These are phyloP conservation scores for Pseudocercospora fuligena DNA, from an alignment of 2,329 filamentous ascomycete species.

Conservation along the genomic window DNA sequence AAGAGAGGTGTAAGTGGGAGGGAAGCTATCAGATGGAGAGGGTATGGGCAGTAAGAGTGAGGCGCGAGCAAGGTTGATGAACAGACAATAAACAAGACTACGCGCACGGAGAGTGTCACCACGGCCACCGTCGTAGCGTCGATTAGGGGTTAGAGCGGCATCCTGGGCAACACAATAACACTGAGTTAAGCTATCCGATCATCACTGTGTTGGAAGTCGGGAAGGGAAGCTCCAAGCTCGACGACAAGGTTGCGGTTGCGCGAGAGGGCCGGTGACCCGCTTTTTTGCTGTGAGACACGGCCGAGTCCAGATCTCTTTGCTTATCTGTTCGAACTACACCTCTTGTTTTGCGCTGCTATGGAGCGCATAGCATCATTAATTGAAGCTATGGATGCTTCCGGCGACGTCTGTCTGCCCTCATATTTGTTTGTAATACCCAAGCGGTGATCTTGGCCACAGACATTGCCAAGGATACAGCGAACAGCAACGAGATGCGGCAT, in stretches of 20 bases:
- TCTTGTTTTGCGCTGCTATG: background rate
- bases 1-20: background rate
- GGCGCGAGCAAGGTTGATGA: slow-evolving; percentile 6
- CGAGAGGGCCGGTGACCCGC: too few relatives aligned
- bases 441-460: too few relatives aligned
- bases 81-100: slow-evolving; percentile 10
- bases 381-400: too few relatives aligned
- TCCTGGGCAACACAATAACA: slow-evolving; percentile 10
- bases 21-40: background rate
- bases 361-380: too few relatives aligned
- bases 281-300: background rate
- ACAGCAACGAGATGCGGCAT: background rate
- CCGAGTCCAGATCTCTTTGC: too few relatives aligned
- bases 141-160: slow-evolving; percentile 15
- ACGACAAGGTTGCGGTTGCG: background rate
- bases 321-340: background rate
- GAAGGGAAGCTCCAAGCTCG: background rate
- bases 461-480: too few relatives aligned
- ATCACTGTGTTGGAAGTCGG: background rate
- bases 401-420: too few relatives aligned
- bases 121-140: slow-evolving; percentile 12
- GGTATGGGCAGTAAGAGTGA: background rate
- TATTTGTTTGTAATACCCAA: too few relatives aligned
- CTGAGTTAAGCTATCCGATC: background rate
- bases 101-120: slow-evolving; percentile 14